These are phyloP conservation scores for Ganoderma multipileum DNA, from an alignment of 1,284 basidiomycete genomes.

Conservation along the genomic window DNA sequence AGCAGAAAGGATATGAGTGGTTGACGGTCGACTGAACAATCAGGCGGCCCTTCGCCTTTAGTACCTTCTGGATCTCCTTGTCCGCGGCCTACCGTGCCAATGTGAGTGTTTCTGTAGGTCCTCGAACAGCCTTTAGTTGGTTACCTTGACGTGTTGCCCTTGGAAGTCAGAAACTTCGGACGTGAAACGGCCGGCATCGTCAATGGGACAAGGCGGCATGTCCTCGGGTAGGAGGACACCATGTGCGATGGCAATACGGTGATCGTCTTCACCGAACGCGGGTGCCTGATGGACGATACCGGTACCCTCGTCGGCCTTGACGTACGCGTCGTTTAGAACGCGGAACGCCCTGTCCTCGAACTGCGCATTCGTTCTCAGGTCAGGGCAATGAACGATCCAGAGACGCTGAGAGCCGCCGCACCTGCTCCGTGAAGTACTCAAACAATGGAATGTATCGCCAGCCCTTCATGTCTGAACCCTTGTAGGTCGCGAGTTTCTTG, in stretches of 20 bases:
- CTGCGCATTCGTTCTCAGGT: conserved; percentile 46
- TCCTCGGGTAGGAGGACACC: conserved; percentile 87
- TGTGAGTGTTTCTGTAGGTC: neutral
- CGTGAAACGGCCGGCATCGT: conserved; percentile 91
- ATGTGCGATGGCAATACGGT: conserved; percentile 89
- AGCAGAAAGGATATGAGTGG: conserved; percentile 98
- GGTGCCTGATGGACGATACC: conserved; percentile 99
- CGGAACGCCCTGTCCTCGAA: conserved; percentile 93
- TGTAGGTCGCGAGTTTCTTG: conserved; percentile 89
- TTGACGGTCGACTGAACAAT: conserved; percentile 88
- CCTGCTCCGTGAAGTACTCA: conserved; percentile 95
- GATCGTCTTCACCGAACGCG: conserved; percentile 99
- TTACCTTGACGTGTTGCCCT: conserved; percentile 92
- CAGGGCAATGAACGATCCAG: neutral
- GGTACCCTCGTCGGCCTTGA: conserved; percentile 93
- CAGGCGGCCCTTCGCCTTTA: conserved; percentile 90
- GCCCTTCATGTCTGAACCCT: conserved; percentile 93
- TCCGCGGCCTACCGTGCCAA: conserved; percentile 76
- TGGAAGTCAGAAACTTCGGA: conserved; percentile 89
- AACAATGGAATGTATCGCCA: conserved; percentile 98
- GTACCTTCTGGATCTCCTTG: conserved; percentile 90
- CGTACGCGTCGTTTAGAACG: conserved; percentile 92
- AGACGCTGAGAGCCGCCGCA: conserved; percentile 41
- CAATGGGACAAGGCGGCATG: conserved; percentile 95
- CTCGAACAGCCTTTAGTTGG: conserved; percentile 14